Conservation (phyloP, 2,329 filamentous ascomycete species). For the Aphanocladium album region DNA sequence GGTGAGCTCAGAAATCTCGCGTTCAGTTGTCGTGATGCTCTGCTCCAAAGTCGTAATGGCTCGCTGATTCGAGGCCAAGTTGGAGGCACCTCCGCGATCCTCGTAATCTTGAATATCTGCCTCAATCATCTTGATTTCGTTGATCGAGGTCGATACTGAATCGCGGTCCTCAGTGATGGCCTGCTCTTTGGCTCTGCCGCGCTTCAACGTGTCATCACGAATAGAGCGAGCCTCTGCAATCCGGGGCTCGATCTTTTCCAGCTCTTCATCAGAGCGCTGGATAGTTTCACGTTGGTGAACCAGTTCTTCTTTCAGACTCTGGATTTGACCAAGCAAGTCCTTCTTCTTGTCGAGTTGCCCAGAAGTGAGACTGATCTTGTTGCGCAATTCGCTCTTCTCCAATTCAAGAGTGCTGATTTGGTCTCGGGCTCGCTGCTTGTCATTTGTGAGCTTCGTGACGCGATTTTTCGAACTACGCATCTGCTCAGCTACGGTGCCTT, state of each 20-base stretch:
- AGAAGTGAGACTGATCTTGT: conserved; percentile 64
- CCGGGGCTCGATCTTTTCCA: conserved; percentile 69
- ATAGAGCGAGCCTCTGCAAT: conserved; percentile 70
- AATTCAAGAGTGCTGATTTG: conserved; percentile 68
- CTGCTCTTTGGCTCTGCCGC: conserved; percentile 67
- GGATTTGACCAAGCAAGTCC: conserved; percentile 64
- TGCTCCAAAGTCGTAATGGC: conserved; percentile 65
- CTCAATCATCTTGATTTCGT: conserved; percentile 70
- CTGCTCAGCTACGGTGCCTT: conserved; percentile 62
- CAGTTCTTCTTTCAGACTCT: conserved; percentile 65
- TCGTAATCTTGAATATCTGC: conserved; percentile 76
- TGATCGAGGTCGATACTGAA: conserved; percentile 66
- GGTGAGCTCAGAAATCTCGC: conserved; percentile 62
- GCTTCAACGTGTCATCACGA: conserved; percentile 70
- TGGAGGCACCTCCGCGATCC: conserved; percentile 66
- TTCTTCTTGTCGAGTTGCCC: conserved; percentile 79
- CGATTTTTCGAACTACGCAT: conserved; percentile 58
- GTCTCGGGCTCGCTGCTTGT: conserved; percentile 67
- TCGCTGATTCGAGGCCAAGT: conserved; percentile 63
- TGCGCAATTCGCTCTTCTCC: conserved; percentile 68
- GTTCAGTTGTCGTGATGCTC: conserved; percentile 60
- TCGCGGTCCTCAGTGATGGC: conserved; percentile 66
- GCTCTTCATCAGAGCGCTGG: conserved; percentile 63
- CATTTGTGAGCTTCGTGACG: conserved; percentile 60
- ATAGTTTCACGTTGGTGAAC: conserved; percentile 65